These are phyloP conservation scores for Posidonia australis DNA, from an alignment of 106 monocot genomes.

Conservation along the genomic window DNA sequence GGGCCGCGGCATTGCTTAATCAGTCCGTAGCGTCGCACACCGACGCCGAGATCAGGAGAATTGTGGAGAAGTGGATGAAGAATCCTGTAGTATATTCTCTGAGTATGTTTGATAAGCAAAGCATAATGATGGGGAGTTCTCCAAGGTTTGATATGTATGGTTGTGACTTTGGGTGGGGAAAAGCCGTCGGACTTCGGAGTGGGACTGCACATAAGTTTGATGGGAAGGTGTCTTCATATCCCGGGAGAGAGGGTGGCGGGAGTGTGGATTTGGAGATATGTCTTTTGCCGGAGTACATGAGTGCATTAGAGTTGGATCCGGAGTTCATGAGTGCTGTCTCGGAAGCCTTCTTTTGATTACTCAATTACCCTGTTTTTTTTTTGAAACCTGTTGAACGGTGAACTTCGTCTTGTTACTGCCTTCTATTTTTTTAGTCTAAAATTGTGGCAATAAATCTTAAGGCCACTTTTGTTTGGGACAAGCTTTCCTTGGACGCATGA, in stretches of 20 bases:
- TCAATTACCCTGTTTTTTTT: too few species aligned
- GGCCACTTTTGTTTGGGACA: too few species aligned
- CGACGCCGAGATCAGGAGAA: slow-evolving; percentile 21
- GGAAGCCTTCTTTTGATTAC: too few species aligned
- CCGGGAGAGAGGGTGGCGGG: slow-evolving; percentile 9
- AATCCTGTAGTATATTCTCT: slow-evolving; percentile 5
- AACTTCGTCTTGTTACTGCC: too few species aligned
- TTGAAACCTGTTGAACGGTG: too few species aligned
- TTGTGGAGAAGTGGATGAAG: slow-evolving; percentile 10
- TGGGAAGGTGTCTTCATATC: slow-evolving; percentile 19
- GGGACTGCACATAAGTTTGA: slow-evolving; percentile 18
- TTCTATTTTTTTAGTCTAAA: too few species aligned
- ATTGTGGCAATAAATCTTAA: too few species aligned
- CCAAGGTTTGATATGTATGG: slow-evolving; percentile 21
- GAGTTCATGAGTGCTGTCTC: slow-evolving; percentile 11
- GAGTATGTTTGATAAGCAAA: background rate
- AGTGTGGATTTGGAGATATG: slow-evolving; percentile 9
- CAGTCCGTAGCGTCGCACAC: slow-evolving; percentile 21
- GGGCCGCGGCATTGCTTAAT: slow-evolving; percentile 37
- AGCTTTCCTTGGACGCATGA: too few species aligned
- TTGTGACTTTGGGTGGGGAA: slow-evolving; percentile 21
- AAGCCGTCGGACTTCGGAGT: slow-evolving; percentile 9
- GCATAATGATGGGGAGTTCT: slow-evolving; percentile 20
- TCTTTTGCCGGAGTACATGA: slow-evolving; percentile 2
- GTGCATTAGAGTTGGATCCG: background rate